These are phyloP conservation scores for Trichophyton verrucosum DNA, from an alignment of 2,329 filamentous ascomycete genomes.

Conservation along the genomic window DNA sequence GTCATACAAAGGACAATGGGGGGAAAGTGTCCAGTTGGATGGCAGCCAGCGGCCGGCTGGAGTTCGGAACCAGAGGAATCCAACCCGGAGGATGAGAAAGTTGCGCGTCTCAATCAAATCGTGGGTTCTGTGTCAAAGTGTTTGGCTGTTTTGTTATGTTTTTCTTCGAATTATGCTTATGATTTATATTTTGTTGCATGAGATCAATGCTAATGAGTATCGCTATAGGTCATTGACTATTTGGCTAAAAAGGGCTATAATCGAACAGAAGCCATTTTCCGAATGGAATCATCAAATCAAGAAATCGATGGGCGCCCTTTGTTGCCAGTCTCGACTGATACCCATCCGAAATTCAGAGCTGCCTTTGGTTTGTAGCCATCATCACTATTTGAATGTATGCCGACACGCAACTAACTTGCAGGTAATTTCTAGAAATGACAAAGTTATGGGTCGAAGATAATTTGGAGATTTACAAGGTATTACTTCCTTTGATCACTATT, in stretches of 20 bases:
- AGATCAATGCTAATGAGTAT: background rate
- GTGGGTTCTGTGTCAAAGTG: background rate
- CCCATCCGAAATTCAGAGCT: slow-evolving; percentile 63
- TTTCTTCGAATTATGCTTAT: background rate
- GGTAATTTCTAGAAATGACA: slow-evolving; percentile 43
- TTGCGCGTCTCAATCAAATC: background rate
- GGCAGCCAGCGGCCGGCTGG: background rate
- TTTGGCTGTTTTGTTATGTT: background rate
- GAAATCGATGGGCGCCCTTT: slow-evolving; percentile 71
- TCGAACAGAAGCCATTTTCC: slow-evolving; percentile 80
- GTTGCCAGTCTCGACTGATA: slow-evolving; percentile 52
- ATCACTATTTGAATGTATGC: background rate
- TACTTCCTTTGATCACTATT: background rate
- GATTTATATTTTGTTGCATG: background rate
- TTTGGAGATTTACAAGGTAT: slow-evolving; percentile 82
- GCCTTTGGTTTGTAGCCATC: slow-evolving; percentile 44
- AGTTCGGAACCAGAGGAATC: background rate
- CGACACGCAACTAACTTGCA: background rate
- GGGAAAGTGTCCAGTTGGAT: background rate
- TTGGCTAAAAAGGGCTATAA: slow-evolving; percentile 90
- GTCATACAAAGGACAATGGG: background rate
- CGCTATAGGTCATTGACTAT: slow-evolving; percentile 64
- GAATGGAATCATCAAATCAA: slow-evolving; percentile 75
- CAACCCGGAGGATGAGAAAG: background rate
- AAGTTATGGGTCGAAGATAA: slow-evolving; percentile 81